Base-by-base conservation (phyloP, 345 rosid species). In the Euclidium syriacum region DNA sequence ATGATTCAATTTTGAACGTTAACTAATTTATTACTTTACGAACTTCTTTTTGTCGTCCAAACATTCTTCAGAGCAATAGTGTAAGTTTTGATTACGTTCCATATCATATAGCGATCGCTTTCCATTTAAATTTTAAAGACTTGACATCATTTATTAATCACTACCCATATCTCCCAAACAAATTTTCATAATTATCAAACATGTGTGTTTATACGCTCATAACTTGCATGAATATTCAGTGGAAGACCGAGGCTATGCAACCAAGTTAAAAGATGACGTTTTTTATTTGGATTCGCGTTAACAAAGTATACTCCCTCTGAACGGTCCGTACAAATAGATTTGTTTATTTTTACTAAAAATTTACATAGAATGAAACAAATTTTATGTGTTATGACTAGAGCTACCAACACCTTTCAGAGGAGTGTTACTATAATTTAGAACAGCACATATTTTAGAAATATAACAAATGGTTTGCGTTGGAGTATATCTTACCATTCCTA, bases 1-100 rank as follows among this genome's bases (percentile, higher is more conserved):
- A 54, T 56, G 38, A 19, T 48, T 36, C 24, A 67, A 5, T 67
- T 32, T 48, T 58, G 19, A 68, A 38, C 10, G 57, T 47, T 36
- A 58, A 51, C 23, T 51, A 32, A 20, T 50, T 41, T 51, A 4
- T 58, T 58, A 38, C 46, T 20, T 50, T 58, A 22, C 4, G 66
- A 42, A 18, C 46, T 51, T 51, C 35, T 52, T 18, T 62, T 52
- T 43, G 5, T 38, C 32, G 15, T 42, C 67, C 52, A 68, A 52
- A 33, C 67, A 60, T 51, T 51, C 30, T 67, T 3, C 30, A 23
- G 18, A 42, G 35, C 35, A n/a, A 18, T 40, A 50, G 42, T 47
- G 50, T 18, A 49, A n/a, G 52, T 50, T 33, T 40, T 35, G 32
- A 58, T 39, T 22, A 58, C 43, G 58, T 67, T 57, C 33, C 17